Percentiles rank a stretch among this genome's conserved stretches.
These are phyloP conservation scores for Diospyros kaki DNA, from an alignment of 148 eudicot genomes.

Conservation along the genomic window DNA sequence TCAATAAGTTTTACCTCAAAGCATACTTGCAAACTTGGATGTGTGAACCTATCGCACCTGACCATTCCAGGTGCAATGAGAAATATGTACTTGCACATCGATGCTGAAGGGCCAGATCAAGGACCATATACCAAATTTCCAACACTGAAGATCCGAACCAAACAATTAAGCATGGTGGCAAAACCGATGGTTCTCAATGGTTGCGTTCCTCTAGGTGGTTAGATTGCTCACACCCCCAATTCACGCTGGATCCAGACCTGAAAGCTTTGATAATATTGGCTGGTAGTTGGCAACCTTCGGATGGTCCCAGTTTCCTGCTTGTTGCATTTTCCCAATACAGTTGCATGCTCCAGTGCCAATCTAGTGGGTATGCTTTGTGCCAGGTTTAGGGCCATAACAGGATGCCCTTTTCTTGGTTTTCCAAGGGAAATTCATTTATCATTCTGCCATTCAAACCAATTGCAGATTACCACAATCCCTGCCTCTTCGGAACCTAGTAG, in stretches of 20 bases:
- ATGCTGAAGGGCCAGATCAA: neutral
- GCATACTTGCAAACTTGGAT: no score
- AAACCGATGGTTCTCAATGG: neutral
- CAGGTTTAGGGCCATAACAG: neutral
- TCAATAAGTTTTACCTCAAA: no score
- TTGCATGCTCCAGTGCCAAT: neutral
- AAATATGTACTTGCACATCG: neutral
- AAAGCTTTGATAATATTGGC: neutral
- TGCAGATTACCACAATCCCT: neutral
- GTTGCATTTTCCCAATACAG: neutral
- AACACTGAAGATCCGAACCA: neutral
- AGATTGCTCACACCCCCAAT: neutral
- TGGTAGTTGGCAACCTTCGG: neutral
- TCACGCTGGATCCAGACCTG: conserved; percentile 1
- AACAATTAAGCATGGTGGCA: neutral
- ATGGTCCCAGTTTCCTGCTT: neutral
- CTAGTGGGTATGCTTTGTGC: neutral
- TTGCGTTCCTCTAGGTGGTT: neutral
- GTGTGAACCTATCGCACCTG: no score
- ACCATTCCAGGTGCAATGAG: neutral
- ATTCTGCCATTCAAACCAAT: neutral
- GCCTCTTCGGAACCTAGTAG: neutral
- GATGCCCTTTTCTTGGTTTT: neutral
- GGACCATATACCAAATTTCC: neutral
- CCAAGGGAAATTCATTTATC: neutral